These are phyloP conservation scores for Rhodotorula mucilaginosa DNA, from an alignment of 1,284 basidiomycete species.

Conservation along the genomic window DNA sequence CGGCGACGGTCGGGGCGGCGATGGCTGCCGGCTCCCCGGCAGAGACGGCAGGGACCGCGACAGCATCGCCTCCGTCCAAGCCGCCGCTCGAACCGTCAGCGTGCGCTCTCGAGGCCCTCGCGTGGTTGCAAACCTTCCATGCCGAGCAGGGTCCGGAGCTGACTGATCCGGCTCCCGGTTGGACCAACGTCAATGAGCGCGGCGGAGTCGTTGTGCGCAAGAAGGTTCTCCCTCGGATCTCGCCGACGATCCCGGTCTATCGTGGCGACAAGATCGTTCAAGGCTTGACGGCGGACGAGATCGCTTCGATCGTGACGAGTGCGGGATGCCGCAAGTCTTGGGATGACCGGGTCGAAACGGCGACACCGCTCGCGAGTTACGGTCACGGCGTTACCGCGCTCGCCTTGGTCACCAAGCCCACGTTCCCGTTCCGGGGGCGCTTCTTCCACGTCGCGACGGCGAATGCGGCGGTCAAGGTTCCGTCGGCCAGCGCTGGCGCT, in stretches of 20 bases:
- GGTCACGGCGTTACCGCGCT: slow-evolving; percentile 68
- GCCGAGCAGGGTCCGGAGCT: slow-evolving; percentile 55
- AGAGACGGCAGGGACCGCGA: background rate
- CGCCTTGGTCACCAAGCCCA: slow-evolving; percentile 47
- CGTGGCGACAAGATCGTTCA: slow-evolving; percentile 89
- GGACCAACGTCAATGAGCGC: slow-evolving; percentile 78
- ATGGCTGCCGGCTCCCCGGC: background rate
- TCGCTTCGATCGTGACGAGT: slow-evolving; percentile 69
- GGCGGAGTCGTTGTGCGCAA: slow-evolving; percentile 72
- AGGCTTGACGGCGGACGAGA: slow-evolving; percentile 89
- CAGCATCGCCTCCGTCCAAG: background rate
- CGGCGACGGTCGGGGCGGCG: background rate
- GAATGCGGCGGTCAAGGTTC: slow-evolving; percentile 61
- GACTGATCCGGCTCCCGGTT: slow-evolving; percentile 60
- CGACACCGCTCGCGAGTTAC: slow-evolving; percentile 70
- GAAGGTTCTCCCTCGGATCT: slow-evolving; percentile 72
- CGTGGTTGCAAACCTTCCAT: slow-evolving; percentile 74
- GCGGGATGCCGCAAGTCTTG: slow-evolving; percentile 70
- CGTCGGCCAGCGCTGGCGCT: slow-evolving; percentile 52
- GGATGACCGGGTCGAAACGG: slow-evolving; percentile 78
- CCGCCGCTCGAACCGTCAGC: slow-evolving; percentile 59
- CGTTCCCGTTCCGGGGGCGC: slow-evolving; percentile 81
- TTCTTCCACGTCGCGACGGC: slow-evolving; percentile 78
- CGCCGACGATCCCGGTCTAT: slow-evolving; percentile 77
- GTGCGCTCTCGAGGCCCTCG: slow-evolving; percentile 72